Evolutionary conservation across 176 grass and related monocot genomes (phyloP).

Genomic region (Olyra latifolia): DNA sequence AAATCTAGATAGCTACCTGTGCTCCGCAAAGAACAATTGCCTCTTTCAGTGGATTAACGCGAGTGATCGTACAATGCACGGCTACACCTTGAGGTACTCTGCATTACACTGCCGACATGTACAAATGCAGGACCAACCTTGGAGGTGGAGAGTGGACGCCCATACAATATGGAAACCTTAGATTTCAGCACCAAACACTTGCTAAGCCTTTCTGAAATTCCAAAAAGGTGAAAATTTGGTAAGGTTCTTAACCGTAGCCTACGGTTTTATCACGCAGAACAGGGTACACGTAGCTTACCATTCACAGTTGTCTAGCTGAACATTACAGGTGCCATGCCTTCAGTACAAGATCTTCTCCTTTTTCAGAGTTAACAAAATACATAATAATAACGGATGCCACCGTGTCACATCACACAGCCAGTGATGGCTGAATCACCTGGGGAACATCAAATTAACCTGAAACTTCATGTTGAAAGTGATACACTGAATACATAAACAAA

Average conservation of each 20-base stretch:
- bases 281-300: neutral
- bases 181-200: slow-evolving; percentile 10
- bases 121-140: neutral
- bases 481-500: neutral
- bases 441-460: neutral
- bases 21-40: neutral
- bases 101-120: neutral
- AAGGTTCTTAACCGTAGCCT: neutral
- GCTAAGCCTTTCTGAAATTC: neutral
- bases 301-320: neutral
- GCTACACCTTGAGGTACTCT: neutral
- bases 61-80: neutral
- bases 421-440: neutral
- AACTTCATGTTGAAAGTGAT: slow-evolving; percentile 18
- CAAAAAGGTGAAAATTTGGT: neutral
- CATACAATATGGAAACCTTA: neutral
- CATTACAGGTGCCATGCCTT: neutral
- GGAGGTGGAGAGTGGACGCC: neutral
- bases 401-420: neutral
- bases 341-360: neutral
- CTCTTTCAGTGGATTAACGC: slow-evolving; percentile 3
- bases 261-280: neutral
- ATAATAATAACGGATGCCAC: neutral
- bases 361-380: neutral
- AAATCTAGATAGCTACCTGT: neutral